Evolutionary conservation across 352 stramenopile species (phyloP).

Genomic region (Phytopythium boreale): DNA sequence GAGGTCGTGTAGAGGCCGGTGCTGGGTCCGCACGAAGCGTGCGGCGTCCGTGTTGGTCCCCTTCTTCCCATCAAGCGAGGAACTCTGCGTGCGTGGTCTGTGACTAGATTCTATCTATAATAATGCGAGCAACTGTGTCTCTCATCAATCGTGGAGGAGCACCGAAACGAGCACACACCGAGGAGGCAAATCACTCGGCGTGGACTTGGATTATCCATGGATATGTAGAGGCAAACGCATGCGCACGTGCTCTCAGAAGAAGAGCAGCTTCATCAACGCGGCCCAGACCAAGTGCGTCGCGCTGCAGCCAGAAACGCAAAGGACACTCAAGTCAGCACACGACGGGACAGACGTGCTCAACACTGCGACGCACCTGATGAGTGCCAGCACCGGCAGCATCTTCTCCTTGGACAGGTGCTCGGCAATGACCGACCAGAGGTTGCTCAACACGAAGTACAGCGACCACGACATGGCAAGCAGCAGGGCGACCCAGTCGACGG

Average conservation of each 20-base stretch:
- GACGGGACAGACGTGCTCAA: not conserved
- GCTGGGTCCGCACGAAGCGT: not conserved
- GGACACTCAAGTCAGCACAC: not conserved
- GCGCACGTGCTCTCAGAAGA: constrained; percentile 49
- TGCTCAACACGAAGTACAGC: constrained; percentile 78
- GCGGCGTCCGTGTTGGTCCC: not conserved
- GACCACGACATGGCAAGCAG: constrained; percentile 84
- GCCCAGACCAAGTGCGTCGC: constrained; percentile 79
- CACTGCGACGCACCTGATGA: constrained; percentile 57
- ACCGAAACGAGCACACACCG: not conserved
- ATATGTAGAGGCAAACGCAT: constrained; percentile 6
- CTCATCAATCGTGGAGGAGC: not conserved
- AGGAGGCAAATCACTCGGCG: not conserved
- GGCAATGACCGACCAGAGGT: constrained; percentile 72
- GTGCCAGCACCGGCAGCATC: constrained; percentile 75
- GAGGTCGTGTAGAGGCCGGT: constrained; percentile 24
- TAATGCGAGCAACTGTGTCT: not conserved
- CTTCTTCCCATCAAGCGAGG: not conserved
- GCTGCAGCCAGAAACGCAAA: constrained; percentile 23
- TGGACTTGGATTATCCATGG: constrained; percentile 3
- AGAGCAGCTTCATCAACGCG: constrained; percentile 84
- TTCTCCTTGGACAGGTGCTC: constrained; percentile 86
- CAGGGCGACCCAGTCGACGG: constrained; percentile 78
- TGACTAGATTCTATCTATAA: not conserved
- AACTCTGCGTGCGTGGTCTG: not conserved